phyloP scores from a whole-genome alignment of 2,329 filamentous ascomycete species.

The Fusarium euwallaceae region DNA sequence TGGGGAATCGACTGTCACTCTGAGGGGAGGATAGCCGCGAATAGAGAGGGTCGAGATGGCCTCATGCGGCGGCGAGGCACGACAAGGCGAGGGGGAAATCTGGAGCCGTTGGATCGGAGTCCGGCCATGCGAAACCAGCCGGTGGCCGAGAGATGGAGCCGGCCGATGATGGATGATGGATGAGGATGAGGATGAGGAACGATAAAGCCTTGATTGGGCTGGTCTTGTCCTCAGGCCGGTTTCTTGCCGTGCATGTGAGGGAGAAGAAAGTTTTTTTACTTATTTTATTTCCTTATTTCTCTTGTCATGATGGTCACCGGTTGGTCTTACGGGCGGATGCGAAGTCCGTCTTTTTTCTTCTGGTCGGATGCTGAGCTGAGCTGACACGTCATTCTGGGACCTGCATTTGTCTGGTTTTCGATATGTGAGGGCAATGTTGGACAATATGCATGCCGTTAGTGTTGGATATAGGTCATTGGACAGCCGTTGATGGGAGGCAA shows the following conservation, averaged over 20 bases:
- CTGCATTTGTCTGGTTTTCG: constrained; percentile 10
- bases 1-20: constrained; percentile 42
- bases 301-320: neutral
- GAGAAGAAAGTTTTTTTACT: constrained; percentile 15
- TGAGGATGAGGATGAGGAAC: neutral
- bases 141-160: neutral
- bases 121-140: constrained; percentile 14
- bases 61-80: constrained; percentile 34
- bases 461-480: neutral
- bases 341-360: neutral
- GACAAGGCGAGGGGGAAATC: constrained; percentile 18
- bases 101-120: constrained; percentile 28
- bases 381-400: constrained; percentile 35
- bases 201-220: neutral
- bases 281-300: constrained; percentile 7
- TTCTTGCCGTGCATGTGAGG: constrained; percentile 31
- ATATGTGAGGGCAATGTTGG: constrained; percentile 5
- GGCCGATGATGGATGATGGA: neutral
- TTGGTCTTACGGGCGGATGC: constrained; percentile 9
- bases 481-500: constrained; percentile 4
- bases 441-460: neutral
- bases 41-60: constrained; percentile 23
- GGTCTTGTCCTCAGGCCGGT: constrained; percentile 2
- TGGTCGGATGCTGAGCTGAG: constrained; percentile 27
- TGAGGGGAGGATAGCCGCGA: constrained; percentile 1